phyloP scores from a whole-genome alignment of 139 green algal genomes.

The Coelastrella sp. region DNA sequence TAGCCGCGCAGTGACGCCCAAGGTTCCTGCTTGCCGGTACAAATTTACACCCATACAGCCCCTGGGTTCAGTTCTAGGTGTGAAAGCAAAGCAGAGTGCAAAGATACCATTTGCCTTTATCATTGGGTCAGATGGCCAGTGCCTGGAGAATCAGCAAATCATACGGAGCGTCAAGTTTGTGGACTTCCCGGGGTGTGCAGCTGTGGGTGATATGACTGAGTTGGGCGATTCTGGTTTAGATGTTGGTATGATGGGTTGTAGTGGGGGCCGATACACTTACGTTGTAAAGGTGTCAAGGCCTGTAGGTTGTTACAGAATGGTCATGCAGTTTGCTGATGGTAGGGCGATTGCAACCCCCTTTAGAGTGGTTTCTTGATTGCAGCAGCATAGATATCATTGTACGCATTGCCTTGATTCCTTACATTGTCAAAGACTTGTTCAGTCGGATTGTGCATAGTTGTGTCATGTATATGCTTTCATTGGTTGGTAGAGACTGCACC shows the following conservation, averaged over 20 bases:
- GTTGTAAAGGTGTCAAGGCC: not conserved
- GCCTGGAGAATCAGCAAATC: not conserved
- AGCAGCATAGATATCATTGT: too few relatives aligned
- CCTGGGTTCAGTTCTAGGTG: not conserved
- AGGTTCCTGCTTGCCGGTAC: slow-evolving; percentile 5
- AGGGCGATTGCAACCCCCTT: not conserved
- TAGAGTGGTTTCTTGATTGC: too few relatives aligned
- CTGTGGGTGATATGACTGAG: not conserved
- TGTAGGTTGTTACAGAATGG: not conserved
- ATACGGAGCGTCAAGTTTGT: not conserved
- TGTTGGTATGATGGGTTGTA: not conserved
- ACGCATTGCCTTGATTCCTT: too few relatives aligned
- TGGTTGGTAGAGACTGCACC: too few relatives aligned
- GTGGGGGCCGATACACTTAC: not conserved
- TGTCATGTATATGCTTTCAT: too few relatives aligned
- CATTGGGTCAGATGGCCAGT: not conserved
- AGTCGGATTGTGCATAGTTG: too few relatives aligned
- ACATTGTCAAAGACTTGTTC: too few relatives aligned
- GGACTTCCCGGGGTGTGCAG: not conserved
- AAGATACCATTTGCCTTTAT: not conserved
- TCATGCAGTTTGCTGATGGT: not conserved
- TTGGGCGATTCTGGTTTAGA: not conserved
- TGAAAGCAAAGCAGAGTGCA: not conserved
- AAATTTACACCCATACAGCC: not conserved
- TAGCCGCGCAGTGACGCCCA: not conserved